phyloP scores from a whole-genome alignment of 2,329 filamentous ascomycete genomes.

The Sporothrix luriei region DNA sequence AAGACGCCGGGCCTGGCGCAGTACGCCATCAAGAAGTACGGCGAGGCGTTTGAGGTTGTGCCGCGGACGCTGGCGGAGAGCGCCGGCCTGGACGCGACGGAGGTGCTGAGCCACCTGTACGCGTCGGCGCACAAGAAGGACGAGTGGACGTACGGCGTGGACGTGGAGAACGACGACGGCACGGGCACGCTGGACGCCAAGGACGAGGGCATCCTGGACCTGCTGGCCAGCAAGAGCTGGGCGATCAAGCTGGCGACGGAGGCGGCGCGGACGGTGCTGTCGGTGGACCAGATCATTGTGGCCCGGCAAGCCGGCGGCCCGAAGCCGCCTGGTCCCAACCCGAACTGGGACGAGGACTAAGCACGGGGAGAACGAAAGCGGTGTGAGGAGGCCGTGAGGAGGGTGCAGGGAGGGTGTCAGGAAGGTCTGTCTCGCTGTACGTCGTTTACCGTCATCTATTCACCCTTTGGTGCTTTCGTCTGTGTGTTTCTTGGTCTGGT shows the following conservation, averaged over 20 bases:
- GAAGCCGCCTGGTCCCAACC: constrained; percentile 93
- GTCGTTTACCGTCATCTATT: background rate
- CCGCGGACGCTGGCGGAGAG: constrained; percentile 93
- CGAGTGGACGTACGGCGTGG: constrained; percentile 87
- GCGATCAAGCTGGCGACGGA: constrained; percentile 97
- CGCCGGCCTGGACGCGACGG: constrained; percentile 94
- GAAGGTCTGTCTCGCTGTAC: constrained; percentile 1
- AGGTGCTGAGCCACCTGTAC: constrained; percentile 88
- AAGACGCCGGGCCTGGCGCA: constrained; percentile 91
- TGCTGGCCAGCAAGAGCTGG: constrained; percentile 91
- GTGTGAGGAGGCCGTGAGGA: no score
- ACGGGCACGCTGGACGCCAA: constrained; percentile 83
- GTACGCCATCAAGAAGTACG: constrained; percentile 96
- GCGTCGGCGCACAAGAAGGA: constrained; percentile 89
- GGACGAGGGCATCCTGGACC: constrained; percentile 86
- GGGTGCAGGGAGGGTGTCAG: background rate
- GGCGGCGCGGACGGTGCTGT: constrained; percentile 87
- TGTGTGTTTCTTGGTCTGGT: constrained; percentile 9
- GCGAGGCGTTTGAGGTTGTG: constrained; percentile 96
- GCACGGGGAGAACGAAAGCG: background rate
- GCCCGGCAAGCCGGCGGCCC: constrained; percentile 95
- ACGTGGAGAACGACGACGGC: constrained; percentile 84
- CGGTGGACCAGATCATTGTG: constrained; percentile 98
- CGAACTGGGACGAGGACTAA: constrained; percentile 44
- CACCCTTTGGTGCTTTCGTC: background rate